phyloP scores from a whole-genome alignment of 192 early-diverging fungal species.

The Coemansia sp. region DNA sequence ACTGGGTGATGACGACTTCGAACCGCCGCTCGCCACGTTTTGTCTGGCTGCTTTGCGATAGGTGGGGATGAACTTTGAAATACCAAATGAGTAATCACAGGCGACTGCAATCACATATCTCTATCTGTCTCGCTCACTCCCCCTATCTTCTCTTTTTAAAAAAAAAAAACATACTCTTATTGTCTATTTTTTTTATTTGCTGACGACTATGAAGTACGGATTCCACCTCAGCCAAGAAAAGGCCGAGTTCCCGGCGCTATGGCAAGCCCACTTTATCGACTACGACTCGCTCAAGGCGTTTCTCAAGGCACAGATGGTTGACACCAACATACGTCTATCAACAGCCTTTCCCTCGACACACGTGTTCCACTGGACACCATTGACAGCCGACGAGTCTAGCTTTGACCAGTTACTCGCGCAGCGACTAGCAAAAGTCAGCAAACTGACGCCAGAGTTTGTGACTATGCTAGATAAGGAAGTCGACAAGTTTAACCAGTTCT shows the following conservation, averaged over 20 bases:
- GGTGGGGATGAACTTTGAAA: background rate
- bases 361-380: conserved; percentile 30
- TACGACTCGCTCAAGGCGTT: conserved; percentile 70
- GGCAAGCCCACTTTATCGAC: conserved; percentile 71
- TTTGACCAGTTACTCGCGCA: conserved; percentile 64
- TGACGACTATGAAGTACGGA: conserved; percentile 70
- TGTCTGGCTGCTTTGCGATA: background rate
- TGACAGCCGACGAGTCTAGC: conserved; percentile 19
- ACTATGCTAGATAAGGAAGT: conserved; percentile 68
- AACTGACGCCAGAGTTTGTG: conserved; percentile 69
- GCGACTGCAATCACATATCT: background rate
- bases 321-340: conserved; percentile 55
- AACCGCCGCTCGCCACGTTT: background rate
- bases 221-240: conserved; percentile 69
- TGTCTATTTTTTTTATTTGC: background rate
- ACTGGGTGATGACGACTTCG: background rate
- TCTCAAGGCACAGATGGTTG: conserved; percentile 66
- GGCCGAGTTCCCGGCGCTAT: conserved; percentile 64
- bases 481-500: conserved; percentile 61
- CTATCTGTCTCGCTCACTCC: background rate
- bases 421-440: conserved; percentile 61
- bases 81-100: background rate
- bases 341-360: conserved; percentile 44
- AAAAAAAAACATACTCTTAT: background rate
- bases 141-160: background rate